Evolutionary conservation across 768 basidiomycete species (phyloP), one percentile per base, ranked within the genome.

Genomic region (Panus rudis): DNA sequence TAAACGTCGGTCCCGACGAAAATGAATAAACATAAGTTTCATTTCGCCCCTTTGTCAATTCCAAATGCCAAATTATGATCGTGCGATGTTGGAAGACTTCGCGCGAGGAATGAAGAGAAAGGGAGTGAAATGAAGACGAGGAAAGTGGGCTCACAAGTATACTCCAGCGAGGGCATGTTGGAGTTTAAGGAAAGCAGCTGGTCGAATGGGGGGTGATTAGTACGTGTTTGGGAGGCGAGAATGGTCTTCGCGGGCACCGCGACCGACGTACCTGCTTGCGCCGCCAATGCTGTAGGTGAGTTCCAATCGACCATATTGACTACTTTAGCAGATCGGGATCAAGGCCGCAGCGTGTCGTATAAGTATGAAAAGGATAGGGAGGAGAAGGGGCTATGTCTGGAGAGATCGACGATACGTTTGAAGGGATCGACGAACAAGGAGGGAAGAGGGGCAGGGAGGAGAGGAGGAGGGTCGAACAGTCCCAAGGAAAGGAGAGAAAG

Each of bases 51-150:
- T 41, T 7, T 19, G 4, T 19, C 37, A 17, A 13, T 7, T n/a
- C 28, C 16, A 65, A 78, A 79, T 57, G 84, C 81, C 80, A 81
- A 83, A 37, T 79, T 82, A 50, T 45, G 73, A 46, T 50, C 73
- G n/a, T n/a, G n/a, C n/a, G n/a, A n/a, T n/a, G n/a, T n/a, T n/a
- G n/a, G n/a, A n/a, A n/a, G n/a, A n/a, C n/a, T n/a, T n/a, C n/a
- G n/a, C n/a, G n/a, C n/a, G n/a, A n/a, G n/a, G n/a, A n/a, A n/a
- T n/a, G n/a, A n/a, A n/a, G n/a, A n/a, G n/a, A n/a, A n/a, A n/a
- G n/a, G n/a, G n/a, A n/a, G n/a, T n/a, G n/a, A n/a, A n/a, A n/a
- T n/a, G n/a, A n/a, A n/a, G 79, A 78, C 67, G 52, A 81, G 83
- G 17, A 82, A 54, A 5, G 79, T 80, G 10, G 81, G 63, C 68